These are phyloP conservation scores for Acanthamoeba castellanii DNA, from an alignment of 208 protist species.

Conservation along the genomic window DNA sequence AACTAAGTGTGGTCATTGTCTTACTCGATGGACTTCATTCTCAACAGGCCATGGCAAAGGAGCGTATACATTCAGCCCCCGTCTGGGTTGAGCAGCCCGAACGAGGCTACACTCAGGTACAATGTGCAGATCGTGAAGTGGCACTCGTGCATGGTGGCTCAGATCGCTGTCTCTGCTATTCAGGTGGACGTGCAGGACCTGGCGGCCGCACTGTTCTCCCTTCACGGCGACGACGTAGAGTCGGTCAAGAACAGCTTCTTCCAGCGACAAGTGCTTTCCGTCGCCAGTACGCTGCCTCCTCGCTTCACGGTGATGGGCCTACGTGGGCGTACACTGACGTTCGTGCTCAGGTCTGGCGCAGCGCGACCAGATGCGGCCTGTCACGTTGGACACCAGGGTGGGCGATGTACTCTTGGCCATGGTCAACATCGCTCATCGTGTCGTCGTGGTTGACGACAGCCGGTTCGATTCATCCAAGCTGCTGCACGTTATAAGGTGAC, in stretches of 20 bases:
- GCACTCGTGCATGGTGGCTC: neutral
- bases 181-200: constrained; percentile 67
- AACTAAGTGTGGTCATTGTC: neutral
- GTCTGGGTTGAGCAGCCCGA: constrained; percentile 66
- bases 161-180: neutral
- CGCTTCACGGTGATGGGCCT: neutral
- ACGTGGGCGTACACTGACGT: neutral
- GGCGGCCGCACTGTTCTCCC: constrained; percentile 22
- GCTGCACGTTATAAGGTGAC: constrained; percentile 51
- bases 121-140: neutral
- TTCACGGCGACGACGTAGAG: constrained; percentile 52
- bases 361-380: constrained; percentile 29
- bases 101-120: constrained; percentile 67
- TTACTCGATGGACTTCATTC: neutral
- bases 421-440: constrained; percentile 48
- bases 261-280: constrained; percentile 1
- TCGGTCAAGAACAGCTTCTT: constrained; percentile 64
- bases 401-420: constrained; percentile 46
- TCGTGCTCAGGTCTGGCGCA: constrained; percentile 18
- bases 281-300: constrained; percentile 40
- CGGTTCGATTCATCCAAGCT: constrained; percentile 27
- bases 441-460: constrained; percentile 62
- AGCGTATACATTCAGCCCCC: constrained; percentile 54
- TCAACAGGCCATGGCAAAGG: constrained; percentile 21
- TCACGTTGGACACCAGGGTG: constrained; percentile 42